Evolutionary conservation across 371 early-diverging fungal genomes (phyloP).

Genomic region (Apophysomyces sp.): DNA sequence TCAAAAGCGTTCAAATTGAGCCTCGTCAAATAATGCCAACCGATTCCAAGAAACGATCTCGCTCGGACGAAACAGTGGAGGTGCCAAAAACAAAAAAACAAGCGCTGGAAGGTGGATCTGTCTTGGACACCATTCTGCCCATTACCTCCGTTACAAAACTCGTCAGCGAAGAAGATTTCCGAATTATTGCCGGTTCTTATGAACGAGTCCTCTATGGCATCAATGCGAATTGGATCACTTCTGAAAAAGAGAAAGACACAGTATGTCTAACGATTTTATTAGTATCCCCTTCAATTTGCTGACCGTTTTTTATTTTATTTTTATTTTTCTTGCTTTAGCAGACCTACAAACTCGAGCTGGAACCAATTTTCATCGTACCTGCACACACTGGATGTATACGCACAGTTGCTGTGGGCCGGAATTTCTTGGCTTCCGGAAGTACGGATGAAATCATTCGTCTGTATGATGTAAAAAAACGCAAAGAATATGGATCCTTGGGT

Average conservation of each 20-base stretch:
- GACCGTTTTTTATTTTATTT: neutral
- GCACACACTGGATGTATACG: slow-evolving; percentile 94
- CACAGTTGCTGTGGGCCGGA: slow-evolving; percentile 72
- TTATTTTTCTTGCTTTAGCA: neutral
- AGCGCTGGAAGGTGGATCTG: slow-evolving; percentile 6
- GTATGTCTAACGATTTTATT: neutral
- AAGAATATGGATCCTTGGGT: slow-evolving; percentile 88
- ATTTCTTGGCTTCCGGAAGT: slow-evolving; percentile 91
- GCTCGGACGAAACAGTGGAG: slow-evolving; percentile 10
- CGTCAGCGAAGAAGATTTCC: slow-evolving; percentile 51
- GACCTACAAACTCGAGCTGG: slow-evolving; percentile 25
- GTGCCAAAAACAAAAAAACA: slow-evolving; percentile 11
- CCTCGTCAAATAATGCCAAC: neutral
- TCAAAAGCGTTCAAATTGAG: neutral
- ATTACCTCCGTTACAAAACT: slow-evolving; percentile 5
- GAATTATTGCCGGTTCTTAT: slow-evolving; percentile 89
- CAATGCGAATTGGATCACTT: slow-evolving; percentile 57
- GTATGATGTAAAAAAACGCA: slow-evolving; percentile 84
- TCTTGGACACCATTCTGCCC: slow-evolving; percentile 13
- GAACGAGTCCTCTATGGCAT: slow-evolving; percentile 95
- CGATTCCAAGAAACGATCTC: slow-evolving; percentile 20
- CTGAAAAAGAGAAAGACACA: slow-evolving; percentile 4
- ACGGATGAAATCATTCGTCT: slow-evolving; percentile 93
- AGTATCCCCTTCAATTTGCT: neutral
- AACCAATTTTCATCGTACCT: slow-evolving; percentile 90